Evolutionary conservation across 169 alveolate genomes (phyloP).

Genomic region (Plasmodium gaboni): DNA sequence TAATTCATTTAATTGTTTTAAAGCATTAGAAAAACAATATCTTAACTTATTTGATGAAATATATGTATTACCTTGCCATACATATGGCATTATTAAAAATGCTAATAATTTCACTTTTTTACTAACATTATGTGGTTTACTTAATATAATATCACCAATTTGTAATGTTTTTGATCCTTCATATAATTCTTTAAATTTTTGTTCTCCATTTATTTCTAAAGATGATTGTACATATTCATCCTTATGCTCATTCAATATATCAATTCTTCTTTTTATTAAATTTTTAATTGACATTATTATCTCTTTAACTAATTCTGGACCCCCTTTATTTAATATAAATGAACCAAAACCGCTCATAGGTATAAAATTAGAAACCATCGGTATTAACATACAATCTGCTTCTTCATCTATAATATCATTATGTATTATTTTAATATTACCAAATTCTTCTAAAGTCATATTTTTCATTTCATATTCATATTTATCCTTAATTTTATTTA

Average conservation of each 20-base stretch:
- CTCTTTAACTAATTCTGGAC: slow-evolving; percentile 72
- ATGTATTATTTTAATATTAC: slow-evolving; percentile 48
- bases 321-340: slow-evolving; percentile 70
- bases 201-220: slow-evolving; percentile 16
- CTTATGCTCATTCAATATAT: slow-evolving; percentile 63
- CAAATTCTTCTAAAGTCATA: slow-evolving; percentile 50
- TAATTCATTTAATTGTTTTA: slow-evolving; percentile 67
- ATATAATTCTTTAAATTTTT: slow-evolving; percentile 25
- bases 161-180: slow-evolving; percentile 62
- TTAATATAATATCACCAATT: slow-evolving; percentile 65
- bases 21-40: slow-evolving; percentile 60
- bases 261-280: slow-evolving; percentile 73
- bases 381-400: slow-evolving; percentile 74
- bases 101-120: slow-evolving; percentile 69
- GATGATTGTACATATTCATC: slow-evolving; percentile 26
- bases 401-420: slow-evolving; percentile 74
- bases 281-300: slow-evolving; percentile 40
- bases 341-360: slow-evolving; percentile 77
- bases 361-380: slow-evolving; percentile 74
- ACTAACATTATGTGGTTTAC: slow-evolving; percentile 69
- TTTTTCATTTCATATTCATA: slow-evolving; percentile 72
- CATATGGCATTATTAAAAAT: slow-evolving; percentile 76
- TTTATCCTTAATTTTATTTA: neutral
- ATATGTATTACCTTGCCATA: slow-evolving; percentile 75
- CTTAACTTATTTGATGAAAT: slow-evolving; percentile 71